phyloP scores from a whole-genome alignment of 345 rosid genomes.

The Anacardium occidentale region DNA sequence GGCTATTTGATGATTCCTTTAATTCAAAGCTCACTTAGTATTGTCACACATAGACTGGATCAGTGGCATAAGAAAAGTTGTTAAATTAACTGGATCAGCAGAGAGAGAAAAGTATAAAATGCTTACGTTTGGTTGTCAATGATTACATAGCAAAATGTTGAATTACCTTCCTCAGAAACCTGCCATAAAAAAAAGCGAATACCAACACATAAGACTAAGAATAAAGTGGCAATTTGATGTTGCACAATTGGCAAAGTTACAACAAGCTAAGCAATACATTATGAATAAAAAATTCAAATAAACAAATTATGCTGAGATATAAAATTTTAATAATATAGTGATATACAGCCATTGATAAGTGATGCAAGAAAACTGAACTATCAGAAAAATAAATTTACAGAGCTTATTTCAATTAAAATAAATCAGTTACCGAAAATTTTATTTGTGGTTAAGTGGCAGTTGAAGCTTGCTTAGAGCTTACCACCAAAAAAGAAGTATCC shows the following conservation, averaged over 20 bases:
- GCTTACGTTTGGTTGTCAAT: slow-evolving; percentile 80
- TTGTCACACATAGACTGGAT: neutral
- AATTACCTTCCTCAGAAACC: slow-evolving; percentile 77
- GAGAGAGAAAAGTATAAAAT: neutral
- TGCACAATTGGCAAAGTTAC: no score
- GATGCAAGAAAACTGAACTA: no score
- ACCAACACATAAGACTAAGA: neutral
- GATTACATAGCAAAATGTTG: slow-evolving; percentile 79
- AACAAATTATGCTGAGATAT: no score
- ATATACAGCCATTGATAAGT: no score
- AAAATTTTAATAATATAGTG: no score
- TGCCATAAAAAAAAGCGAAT: slow-evolving; percentile 24
- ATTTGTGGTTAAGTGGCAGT: no score
- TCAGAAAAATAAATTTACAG: no score
- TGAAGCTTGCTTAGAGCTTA: slow-evolving; percentile 20
- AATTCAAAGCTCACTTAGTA: slow-evolving; percentile 7
- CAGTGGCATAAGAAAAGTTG: neutral
- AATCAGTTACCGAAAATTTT: no score
- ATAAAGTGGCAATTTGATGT: no score
- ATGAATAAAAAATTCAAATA: no score
- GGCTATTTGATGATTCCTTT: slow-evolving; percentile 2
- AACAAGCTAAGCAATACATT: no score
- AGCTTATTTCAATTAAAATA: no score
- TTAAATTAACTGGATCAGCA: neutral
- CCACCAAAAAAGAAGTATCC: slow-evolving; percentile 61